These are phyloP conservation scores for Liriodendron chinense DNA, from an alignment of 164 flowering plant species.

Conservation along the genomic window DNA sequence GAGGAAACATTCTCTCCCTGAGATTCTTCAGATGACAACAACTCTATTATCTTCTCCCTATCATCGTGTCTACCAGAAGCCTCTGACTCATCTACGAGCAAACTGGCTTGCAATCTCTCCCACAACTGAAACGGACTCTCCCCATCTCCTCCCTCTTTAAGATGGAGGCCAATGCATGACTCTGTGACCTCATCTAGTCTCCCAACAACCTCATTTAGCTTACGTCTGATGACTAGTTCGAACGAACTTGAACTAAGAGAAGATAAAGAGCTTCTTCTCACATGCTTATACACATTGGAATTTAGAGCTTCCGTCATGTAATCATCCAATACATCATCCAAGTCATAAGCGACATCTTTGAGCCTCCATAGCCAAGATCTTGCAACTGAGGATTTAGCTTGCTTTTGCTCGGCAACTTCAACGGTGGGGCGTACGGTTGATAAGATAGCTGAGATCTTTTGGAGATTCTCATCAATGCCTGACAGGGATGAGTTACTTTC, in stretches of 20 bases:
- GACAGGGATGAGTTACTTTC: neutral
- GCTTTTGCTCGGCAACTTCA: constrained; percentile 11
- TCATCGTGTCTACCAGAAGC: constrained; percentile 5
- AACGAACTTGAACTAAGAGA: neutral
- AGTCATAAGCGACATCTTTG: constrained; percentile 16
- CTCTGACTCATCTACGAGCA: neutral
- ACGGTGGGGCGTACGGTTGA: neutral
- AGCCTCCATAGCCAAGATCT: constrained; percentile 11
- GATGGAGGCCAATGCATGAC: neutral
- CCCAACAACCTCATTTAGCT: neutral
- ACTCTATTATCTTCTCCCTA: neutral
- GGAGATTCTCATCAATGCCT: neutral
- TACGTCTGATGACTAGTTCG: neutral
- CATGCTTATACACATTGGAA: neutral
- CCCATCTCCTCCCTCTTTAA: neutral
- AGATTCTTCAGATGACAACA: neutral
- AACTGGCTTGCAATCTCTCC: neutral
- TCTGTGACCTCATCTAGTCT: constrained; percentile 1
- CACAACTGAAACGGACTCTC: neutral
- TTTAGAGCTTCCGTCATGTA: neutral
- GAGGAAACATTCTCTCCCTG: neutral
- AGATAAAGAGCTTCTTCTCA: neutral
- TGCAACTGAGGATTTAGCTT: neutral
- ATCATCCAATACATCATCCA: constrained; percentile 17
- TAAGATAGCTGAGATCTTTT: neutral